These are phyloP conservation scores for Phytophthora quininea DNA, from an alignment of 352 stramenopile species.

Conservation along the genomic window DNA sequence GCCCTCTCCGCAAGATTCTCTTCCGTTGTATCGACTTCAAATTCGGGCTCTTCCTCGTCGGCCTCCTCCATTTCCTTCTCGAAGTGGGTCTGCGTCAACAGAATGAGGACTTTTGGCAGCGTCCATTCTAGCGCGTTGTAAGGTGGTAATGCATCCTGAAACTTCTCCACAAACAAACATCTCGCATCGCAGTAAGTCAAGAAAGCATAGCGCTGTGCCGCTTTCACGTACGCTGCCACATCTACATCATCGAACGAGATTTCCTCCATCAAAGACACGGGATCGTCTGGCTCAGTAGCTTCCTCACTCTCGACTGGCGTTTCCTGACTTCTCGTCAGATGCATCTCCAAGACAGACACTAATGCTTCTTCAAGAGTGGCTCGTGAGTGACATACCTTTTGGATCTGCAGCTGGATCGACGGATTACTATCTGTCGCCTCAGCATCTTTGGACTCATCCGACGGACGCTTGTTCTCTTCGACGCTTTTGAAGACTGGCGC, in stretches of 20 bases:
- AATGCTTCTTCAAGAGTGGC: constrained; percentile 63
- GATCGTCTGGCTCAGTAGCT: constrained; percentile 10
- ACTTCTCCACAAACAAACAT: constrained; percentile 87
- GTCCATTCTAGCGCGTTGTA: constrained; percentile 72
- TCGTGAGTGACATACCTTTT: constrained; percentile 45
- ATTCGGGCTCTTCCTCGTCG: constrained; percentile 52
- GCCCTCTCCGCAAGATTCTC: constrained; percentile 29
- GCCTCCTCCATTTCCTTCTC: constrained; percentile 72
- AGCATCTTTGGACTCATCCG: constrained; percentile 1
- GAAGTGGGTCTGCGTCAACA: constrained; percentile 86
- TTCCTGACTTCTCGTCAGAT: constrained; percentile 52
- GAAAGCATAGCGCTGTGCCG: constrained; percentile 72
- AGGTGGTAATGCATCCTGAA: constrained; percentile 58
- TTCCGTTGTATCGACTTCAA: constrained; percentile 32
- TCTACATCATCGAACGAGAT: constrained; percentile 68
- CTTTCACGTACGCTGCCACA: constrained; percentile 58
- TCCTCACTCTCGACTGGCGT: constrained; percentile 29
- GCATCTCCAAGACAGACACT: constrained; percentile 77
- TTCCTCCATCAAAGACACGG: constrained; percentile 61
- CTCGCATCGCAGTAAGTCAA: constrained; percentile 79
- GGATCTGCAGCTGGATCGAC: constrained; percentile 39
- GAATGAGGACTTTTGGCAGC: constrained; percentile 67
- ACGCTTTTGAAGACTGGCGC: constrained; percentile 58
- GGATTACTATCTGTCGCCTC: constrained; percentile 6
- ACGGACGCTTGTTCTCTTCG: constrained; percentile 37